Percentiles rank a stretch among this genome's conserved stretches.
Evolutionary conservation across 1,139 yeast species (phyloP).

Genomic region (Scheffersomyces titani): DNA sequence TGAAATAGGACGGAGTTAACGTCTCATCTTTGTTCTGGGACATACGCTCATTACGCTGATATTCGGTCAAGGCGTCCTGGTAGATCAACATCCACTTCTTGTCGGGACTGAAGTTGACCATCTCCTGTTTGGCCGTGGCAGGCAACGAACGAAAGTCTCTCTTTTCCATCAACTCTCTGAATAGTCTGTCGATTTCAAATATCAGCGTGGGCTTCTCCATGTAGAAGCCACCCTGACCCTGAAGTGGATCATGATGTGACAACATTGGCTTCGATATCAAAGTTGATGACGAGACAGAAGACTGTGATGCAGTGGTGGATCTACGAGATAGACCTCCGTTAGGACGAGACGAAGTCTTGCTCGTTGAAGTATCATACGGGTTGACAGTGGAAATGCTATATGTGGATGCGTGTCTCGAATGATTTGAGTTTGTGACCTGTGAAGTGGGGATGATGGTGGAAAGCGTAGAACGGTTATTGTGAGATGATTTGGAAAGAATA

Average conservation of each 20-base stretch:
- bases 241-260: conserved; percentile 15
- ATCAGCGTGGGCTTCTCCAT: conserved; percentile 60
- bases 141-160: conserved; percentile 84
- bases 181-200: conserved; percentile 64
- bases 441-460: conserved; percentile 30
- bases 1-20: conserved; percentile 72
- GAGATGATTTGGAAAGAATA: conserved; percentile 8
- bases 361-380: conserved; percentile 33
- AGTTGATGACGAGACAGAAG: conserved; percentile 10
- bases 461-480: conserved; percentile 15
- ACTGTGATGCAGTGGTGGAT: conserved; percentile 2
- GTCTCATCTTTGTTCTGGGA: conserved; percentile 35
- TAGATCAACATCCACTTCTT: conserved; percentile 92
- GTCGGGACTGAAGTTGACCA: conserved; percentile 71
- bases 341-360: conserved; percentile 4
- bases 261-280: conserved; percentile 35
- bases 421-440: conserved; percentile 34
- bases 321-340: not conserved
- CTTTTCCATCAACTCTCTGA: conserved; percentile 72
- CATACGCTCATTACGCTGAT: conserved; percentile 51
- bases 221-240: conserved; percentile 23
- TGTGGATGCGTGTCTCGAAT: conserved; percentile 43
- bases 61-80: conserved; percentile 82
- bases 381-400: conserved; percentile 29
- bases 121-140: conserved; percentile 72